phyloP scores from a whole-genome alignment of 805 yeast species.

The Metschnikowia lunata region DNA sequence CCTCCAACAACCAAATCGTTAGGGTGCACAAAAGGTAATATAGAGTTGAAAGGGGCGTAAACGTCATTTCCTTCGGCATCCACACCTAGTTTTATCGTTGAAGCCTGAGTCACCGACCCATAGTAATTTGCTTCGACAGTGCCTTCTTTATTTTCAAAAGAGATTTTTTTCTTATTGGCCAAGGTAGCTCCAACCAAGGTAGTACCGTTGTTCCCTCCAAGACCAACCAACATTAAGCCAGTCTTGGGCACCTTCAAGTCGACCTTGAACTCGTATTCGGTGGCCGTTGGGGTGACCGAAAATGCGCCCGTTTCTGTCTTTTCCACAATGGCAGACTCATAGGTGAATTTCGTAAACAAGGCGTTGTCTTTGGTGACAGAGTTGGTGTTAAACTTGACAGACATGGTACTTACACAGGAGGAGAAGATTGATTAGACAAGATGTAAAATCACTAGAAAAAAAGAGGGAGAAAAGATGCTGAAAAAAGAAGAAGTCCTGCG shows the following conservation, averaged over 20 bases:
- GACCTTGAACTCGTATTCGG: conserved; percentile 80
- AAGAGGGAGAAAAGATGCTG: too few relatives aligned
- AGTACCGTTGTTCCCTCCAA: conserved; percentile 96
- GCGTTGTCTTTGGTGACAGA: conserved; percentile 47
- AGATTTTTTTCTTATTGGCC: conserved; percentile 76
- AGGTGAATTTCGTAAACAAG: conserved; percentile 59
- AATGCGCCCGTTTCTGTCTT: conserved; percentile 47
- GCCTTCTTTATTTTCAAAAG: conserved; percentile 81
- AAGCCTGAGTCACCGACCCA: conserved; percentile 92
- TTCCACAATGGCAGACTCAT: conserved; percentile 72
- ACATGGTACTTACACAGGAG: conserved; percentile 5
- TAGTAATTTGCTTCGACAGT: conserved; percentile 71
- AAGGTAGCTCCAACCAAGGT: conserved; percentile 80
- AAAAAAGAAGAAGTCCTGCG: too few relatives aligned
- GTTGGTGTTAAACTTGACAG: conserved; percentile 28
- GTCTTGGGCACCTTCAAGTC: conserved; percentile 78
- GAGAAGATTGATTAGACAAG: too few relatives aligned
- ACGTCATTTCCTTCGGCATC: conserved; percentile 78
- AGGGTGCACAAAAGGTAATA: conserved; percentile 86
- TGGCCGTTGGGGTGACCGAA: conserved; percentile 64
- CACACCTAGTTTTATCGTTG: conserved; percentile 86
- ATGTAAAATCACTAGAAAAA: too few relatives aligned
- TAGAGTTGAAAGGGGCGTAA: conserved; percentile 85
- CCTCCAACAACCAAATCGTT: conserved; percentile 88
- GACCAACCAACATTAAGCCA: conserved; percentile 87